Base-by-base conservation (phyloP, 257 asterid genomes). In the Scutellaria barbata region DNA sequence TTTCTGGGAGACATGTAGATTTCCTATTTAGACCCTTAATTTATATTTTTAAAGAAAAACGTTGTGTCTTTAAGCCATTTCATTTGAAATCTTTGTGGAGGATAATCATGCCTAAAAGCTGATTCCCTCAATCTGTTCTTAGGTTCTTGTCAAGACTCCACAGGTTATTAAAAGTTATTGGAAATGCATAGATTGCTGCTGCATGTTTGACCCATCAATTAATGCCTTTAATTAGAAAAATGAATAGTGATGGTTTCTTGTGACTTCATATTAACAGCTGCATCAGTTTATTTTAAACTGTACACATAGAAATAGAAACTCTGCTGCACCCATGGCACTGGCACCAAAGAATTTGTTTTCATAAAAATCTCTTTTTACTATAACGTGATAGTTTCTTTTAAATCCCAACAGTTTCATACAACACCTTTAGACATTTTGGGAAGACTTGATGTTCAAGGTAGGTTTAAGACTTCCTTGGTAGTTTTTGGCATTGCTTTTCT, bases 401-500 rank as follows among this genome's bases (percentile, higher is more conserved):
- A 59, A 58, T 71, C 14, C 12, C 18, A 7, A 42, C 35, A 30
- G 35, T 30, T 30, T 30, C 35, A 30, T 4, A 30, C 35, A 30
- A 30, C 4, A 30, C 35, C 35, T 30, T 30, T 3, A 30, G 5
- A 30, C 35, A 2, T 30, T 30, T 54, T 39, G 69, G 53, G 41
- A 52, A 13, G 71, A 16, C 50, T 40, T 55, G 35, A 43, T 71
- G 52, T 77, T 74, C 46, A 57, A n/a, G 30, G 8, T 45, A 68
- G 67, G 35, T 8, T 41, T 14, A 52, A 62, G 35, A 18, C 17
- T 8, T 47, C 57, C 33, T 59, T 22, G 43, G 6, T 40, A 4
- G 14, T 47, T 57, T 61, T 1, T 51, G n/a, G 37, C 58, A 18
- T 17, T 40, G 18, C 33, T 55, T 43, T 33, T 35, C 53, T 47